A percentile compares a stretch with the other conserved stretches of the same genome.
Conservation (phyloP, 805 yeast species). For the Candida gorgasii region DNA sequence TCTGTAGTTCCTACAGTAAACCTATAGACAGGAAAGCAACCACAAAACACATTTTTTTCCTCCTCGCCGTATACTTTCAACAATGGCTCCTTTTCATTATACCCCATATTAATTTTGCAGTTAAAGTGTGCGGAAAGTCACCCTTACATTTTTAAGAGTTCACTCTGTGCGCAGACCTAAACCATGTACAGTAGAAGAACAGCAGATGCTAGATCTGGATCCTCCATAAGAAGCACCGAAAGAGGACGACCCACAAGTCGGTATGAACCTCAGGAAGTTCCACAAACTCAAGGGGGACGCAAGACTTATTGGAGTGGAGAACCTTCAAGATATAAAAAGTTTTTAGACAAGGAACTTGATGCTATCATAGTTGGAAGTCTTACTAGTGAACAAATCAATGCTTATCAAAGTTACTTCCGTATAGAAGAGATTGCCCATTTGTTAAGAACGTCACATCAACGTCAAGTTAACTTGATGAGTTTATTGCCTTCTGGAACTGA, state of each 20-base stretch:
- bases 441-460: constrained; percentile 38
- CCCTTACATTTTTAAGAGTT: not conserved
- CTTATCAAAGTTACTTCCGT: constrained; percentile 67
- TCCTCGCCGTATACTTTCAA: not conserved
- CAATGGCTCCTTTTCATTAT: constrained; percentile 1
- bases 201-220: constrained; percentile 3
- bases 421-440: constrained; percentile 76
- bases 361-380: constrained; percentile 44
- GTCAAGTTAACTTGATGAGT: constrained; percentile 40
- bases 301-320: constrained; percentile 37
- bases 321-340: constrained; percentile 26
- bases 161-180: not conserved
- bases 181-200: constrained; percentile 12
- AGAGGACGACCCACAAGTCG: constrained; percentile 3
- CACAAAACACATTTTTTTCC: not conserved
- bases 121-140: no score
- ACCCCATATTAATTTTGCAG: not conserved
- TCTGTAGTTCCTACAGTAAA: no score
- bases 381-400: constrained; percentile 72
- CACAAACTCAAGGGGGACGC: not conserved
- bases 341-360: constrained; percentile 25
- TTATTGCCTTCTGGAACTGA: constrained; percentile 46
- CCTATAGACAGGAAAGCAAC: not conserved
- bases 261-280: not conserved
- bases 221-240: constrained; percentile 3